Percentiles rank a stretch among this genome's conserved stretches.
Evolutionary conservation across 1,284 basidiomycete genomes (phyloP).

Genomic region (Ustilago sp.): DNA sequence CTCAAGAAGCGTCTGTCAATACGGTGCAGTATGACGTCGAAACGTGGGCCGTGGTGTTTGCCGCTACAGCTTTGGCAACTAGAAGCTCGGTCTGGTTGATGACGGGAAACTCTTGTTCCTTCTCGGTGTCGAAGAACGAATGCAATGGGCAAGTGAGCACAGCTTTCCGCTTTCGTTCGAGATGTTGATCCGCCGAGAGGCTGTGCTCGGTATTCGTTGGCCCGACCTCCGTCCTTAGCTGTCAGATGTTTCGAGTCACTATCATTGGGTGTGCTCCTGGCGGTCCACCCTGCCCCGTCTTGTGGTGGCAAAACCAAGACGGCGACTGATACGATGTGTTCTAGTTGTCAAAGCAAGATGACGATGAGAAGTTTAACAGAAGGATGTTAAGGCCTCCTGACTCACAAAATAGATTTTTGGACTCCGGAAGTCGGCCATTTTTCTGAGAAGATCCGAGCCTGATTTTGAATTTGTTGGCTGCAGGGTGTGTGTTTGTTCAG

Average conservation of each 20-base stretch:
- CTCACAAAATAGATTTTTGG: not conserved
- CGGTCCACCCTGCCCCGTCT: too few species aligned
- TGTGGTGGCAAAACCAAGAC: too few species aligned
- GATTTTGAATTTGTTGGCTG: slow-evolving; percentile 21
- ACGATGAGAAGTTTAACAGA: not conserved
- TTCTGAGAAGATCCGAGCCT: not conserved
- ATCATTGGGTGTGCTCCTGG: too few species aligned
- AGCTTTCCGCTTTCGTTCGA: not conserved
- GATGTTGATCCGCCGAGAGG: not conserved
- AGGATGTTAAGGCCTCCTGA: not conserved
- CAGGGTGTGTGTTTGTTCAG: not conserved
- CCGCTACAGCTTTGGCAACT: not conserved
- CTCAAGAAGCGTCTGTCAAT: too few species aligned
- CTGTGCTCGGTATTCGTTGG: slow-evolving; percentile 14
- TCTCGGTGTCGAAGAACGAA: not conserved
- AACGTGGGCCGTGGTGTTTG: not conserved
- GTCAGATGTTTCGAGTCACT: too few species aligned
- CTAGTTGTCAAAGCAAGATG: not conserved
- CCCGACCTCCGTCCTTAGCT: slow-evolving; percentile 4
- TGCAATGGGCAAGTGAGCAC: not conserved
- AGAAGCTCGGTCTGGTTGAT: too few species aligned
- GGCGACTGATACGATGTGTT: too few species aligned
- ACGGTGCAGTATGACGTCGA: too few species aligned
- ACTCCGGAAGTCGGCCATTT: not conserved
- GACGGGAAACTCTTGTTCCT: not conserved